A percentile compares a stretch with the other conserved stretches of the same genome.
Conservation (phyloP, 164 flowering plant species). For the Macadamia tetraphylla region DNA sequence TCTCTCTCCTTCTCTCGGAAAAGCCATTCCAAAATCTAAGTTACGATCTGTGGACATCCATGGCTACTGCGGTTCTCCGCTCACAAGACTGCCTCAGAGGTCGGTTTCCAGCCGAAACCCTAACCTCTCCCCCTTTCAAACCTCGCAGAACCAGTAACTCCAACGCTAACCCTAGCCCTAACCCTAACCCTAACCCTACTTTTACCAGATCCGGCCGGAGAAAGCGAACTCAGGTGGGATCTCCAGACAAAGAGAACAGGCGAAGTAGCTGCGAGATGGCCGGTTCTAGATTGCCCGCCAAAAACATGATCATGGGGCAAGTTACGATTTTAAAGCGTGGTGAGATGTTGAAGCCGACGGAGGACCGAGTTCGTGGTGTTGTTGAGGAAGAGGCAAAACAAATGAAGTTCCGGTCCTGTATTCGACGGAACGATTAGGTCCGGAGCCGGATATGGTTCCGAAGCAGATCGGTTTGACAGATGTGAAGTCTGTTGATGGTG, state of each 20-base stretch:
- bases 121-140: not conserved
- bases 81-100: slow-evolving; percentile 5
- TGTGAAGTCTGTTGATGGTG: not conserved
- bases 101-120: not conserved
- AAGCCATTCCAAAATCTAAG: no score
- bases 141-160: not conserved
- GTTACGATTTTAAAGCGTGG: slow-evolving; percentile 16
- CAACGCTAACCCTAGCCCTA: not conserved
- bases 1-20: no score
- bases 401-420: not conserved
- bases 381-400: not conserved
- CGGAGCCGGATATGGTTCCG: slow-evolving; percentile 15
- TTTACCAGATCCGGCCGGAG: slow-evolving; percentile 5
- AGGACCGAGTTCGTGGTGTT: not conserved
- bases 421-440: slow-evolving; percentile 10
- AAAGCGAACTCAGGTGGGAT: not conserved
- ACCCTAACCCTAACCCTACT: not conserved
- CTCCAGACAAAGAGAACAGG: not conserved
- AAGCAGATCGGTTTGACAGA: slow-evolving; percentile 6
- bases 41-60: not conserved
- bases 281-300: not conserved
- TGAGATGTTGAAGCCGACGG: slow-evolving; percentile 4
- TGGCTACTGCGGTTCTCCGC: slow-evolving; percentile 8
- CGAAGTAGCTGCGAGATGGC: not conserved
- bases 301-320: slow-evolving; percentile 7